phyloP scores from a whole-genome alignment of 2,329 filamentous ascomycete genomes.

The Ampelomyces quisqualis region DNA sequence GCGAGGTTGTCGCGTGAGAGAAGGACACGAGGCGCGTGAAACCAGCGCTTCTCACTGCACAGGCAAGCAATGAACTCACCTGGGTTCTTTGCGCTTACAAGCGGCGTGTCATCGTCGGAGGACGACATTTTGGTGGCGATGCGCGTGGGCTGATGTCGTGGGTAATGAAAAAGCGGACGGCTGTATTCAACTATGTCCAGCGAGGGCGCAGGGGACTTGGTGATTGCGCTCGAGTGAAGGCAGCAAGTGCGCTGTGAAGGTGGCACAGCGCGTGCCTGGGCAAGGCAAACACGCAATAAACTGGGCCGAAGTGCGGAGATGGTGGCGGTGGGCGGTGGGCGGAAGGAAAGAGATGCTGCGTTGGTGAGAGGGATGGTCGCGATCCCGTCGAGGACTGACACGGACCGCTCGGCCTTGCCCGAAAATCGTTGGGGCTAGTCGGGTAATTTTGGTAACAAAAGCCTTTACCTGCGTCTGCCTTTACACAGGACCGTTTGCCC shows the following conservation, averaged over 20 bases:
- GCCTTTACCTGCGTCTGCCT: constrained; percentile 3
- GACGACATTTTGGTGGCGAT: constrained; percentile 54
- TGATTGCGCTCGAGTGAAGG: constrained; percentile 25
- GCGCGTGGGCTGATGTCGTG: constrained; percentile 23
- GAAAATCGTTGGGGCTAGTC: constrained; percentile 8
- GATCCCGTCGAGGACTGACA: constrained; percentile 22
- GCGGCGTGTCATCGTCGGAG: constrained; percentile 81
- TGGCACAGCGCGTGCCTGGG: constrained; percentile 17
- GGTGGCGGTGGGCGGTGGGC: constrained; percentile 21
- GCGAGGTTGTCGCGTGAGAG: constrained; percentile 23
- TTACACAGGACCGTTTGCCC: no score
- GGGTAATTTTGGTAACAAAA: constrained; percentile 25
- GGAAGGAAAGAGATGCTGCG: constrained; percentile 33
- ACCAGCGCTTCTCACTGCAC: not conserved
- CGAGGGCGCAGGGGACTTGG: constrained; percentile 27
- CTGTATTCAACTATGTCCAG: constrained; percentile 35
- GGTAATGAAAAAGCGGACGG: constrained; percentile 25
- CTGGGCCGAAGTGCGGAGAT: constrained; percentile 16
- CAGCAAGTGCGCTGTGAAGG: constrained; percentile 18
- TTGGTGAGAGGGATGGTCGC: constrained; percentile 34
- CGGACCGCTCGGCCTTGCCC: constrained; percentile 28
- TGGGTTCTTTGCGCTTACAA: constrained; percentile 58
- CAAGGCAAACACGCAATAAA: constrained; percentile 17
- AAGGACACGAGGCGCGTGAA: constrained; percentile 20
- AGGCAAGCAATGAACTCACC: constrained; percentile 55